Evolutionary conservation across 2,329 filamentous ascomycete genomes (phyloP).

Genomic region (Aquanectria penicillioides): DNA sequence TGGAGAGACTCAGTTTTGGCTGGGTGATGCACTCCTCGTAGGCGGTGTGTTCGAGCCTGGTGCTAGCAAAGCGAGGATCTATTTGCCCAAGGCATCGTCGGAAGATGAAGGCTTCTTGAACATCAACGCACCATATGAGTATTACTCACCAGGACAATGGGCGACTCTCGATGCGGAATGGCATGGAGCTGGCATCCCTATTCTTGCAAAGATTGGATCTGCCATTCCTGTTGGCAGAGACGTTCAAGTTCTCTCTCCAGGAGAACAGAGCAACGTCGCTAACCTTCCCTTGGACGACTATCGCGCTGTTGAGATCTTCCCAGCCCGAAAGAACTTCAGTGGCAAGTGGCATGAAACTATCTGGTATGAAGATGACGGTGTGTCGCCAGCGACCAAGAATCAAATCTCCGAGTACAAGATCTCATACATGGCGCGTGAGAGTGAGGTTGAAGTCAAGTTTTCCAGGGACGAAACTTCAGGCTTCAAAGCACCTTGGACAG

Average conservation of each 20-base stretch:
- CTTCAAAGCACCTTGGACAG: constrained; percentile 48
- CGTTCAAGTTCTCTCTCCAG: constrained; percentile 48
- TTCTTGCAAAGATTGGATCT: constrained; percentile 52
- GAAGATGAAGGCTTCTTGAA: constrained; percentile 70
- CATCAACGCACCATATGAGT: constrained; percentile 68
- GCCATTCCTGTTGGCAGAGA: constrained; percentile 52
- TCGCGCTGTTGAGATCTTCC: constrained; percentile 56
- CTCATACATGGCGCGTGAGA: constrained; percentile 33
- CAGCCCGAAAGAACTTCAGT: constrained; percentile 37
- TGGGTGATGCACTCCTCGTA: constrained; percentile 72
- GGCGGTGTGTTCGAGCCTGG: constrained; percentile 74
- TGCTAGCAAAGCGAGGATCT: constrained; percentile 63
- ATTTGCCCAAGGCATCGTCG: constrained; percentile 67
- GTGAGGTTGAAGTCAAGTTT: constrained; percentile 41
- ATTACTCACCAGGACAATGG: constrained; percentile 58
- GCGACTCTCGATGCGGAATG: constrained; percentile 52
- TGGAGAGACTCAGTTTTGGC: constrained; percentile 79
- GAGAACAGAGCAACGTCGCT: constrained; percentile 50
- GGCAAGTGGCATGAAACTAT: constrained; percentile 41
- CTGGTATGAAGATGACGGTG: constrained; percentile 54
- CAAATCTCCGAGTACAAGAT: constrained; percentile 47
- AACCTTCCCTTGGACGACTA: constrained; percentile 53
- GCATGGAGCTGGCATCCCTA: constrained; percentile 53
- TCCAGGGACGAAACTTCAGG: constrained; percentile 44
- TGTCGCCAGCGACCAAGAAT: constrained; percentile 44